Conservation (phyloP, 148 eudicot species). For the Bassia scoparia region DNA sequence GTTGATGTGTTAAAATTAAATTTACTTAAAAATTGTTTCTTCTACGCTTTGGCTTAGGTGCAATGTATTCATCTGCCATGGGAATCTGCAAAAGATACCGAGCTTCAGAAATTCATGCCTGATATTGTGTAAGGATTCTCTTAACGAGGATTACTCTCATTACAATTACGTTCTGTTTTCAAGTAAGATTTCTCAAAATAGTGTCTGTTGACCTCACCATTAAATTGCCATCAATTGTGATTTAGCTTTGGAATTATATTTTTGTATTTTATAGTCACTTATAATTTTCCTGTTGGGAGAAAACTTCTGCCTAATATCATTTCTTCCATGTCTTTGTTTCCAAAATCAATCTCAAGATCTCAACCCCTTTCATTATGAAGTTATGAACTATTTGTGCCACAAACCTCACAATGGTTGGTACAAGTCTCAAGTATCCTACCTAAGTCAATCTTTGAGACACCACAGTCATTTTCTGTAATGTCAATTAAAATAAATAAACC, state of each 20-base stretch:
- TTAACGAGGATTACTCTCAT: background rate
- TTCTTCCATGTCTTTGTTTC: too few species aligned
- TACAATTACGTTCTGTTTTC: background rate
- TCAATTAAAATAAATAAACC: too few species aligned
- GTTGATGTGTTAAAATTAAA: background rate
- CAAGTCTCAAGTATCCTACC: too few species aligned
- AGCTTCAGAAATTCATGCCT: constrained; percentile 53
- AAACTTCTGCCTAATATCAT: background rate
- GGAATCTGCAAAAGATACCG: constrained; percentile 67
- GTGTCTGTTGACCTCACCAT: background rate
- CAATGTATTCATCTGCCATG: constrained; percentile 69
- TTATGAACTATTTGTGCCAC: too few species aligned
- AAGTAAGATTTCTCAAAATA: background rate
- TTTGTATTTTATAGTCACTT: background rate
- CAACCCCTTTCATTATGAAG: too few species aligned
- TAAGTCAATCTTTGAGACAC: too few species aligned
- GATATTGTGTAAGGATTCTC: constrained; percentile 64
- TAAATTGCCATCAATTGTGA: background rate
- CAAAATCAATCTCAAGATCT: too few species aligned
- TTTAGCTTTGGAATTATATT: background rate
- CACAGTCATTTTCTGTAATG: too few species aligned
- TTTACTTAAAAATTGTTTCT: constrained; percentile 1
- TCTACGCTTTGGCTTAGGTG: constrained; percentile 39
- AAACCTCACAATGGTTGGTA: too few species aligned
- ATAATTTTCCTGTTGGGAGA: background rate